Base-by-base conservation (phyloP, 2,329 filamentous ascomycete species). In the Talaromyces sp. region DNA sequence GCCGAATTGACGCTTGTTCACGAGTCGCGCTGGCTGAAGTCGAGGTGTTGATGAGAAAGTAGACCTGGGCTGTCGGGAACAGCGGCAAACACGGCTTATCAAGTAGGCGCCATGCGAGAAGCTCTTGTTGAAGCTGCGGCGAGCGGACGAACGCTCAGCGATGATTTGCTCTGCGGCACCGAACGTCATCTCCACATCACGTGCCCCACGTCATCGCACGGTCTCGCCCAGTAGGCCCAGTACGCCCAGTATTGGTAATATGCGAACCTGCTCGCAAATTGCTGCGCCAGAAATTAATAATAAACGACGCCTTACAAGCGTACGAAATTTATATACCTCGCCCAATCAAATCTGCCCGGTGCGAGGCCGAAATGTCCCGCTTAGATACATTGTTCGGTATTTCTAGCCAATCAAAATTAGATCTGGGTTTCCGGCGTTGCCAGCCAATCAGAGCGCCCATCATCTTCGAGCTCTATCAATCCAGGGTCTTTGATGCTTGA, bases 171-270 rank as follows among this genome's bases (percentile, higher is more conserved):
- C 49, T 11, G 49, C 25, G 25, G 25, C 49, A 13, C 49, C 49
- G 49, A 53, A 53, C 49, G 49, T 53, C 49, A 53, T 53, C 49
- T 17, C 49, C 49, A 53, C 49, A 53, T 53, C 49, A 53, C 49
- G 49, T 53, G 49, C 49, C 49, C 49, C 49, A 53, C 49, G 49
- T 53, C 49, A 53, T 28, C 10, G 49, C 19, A 13, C 33, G 13
- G 33, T 36, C 33, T 36, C 33, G 33, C 33, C 13, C 33, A 15
- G 28, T 30, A 30, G 3, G 28, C 28, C 4, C 6, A 30, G 28
- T 30, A 30, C 28, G 28, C 28, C 4, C 6, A 30, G 28, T 30
- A 30, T 15, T 36, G 13, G 13, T 36, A 15, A 15, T 13, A 3
- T 33, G 15, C 13, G 5, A 17, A 17, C 13, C 15, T 39, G 36